phyloP scores from a whole-genome alignment of 2,329 filamentous ascomycete species.

The Apiospora kogelbergensis region DNA sequence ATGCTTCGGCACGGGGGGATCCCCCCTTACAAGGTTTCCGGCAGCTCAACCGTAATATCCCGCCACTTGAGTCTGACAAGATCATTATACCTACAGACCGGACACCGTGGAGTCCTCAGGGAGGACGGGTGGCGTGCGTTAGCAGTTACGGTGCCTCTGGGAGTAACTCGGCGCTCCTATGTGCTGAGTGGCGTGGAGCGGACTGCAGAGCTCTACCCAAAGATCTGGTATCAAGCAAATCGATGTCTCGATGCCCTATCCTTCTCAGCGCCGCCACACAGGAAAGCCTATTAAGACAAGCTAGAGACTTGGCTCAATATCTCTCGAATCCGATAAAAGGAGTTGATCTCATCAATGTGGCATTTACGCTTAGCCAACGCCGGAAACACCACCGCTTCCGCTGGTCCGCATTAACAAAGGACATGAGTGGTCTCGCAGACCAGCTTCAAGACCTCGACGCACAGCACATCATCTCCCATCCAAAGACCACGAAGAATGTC shows the following conservation, averaged over 20 bases:
- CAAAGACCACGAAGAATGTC: neutral
- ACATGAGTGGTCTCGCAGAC: neutral
- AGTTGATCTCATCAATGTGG: neutral
- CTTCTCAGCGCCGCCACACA: neutral
- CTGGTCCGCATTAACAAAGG: neutral
- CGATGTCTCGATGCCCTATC: neutral
- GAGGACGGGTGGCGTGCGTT: constrained; percentile 17
- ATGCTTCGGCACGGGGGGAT: constrained; percentile 25
- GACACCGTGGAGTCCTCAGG: neutral
- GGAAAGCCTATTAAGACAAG: neutral
- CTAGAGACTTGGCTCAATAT: neutral
- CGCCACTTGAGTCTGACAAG: neutral
- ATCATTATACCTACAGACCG: neutral
- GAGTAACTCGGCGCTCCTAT: constrained; percentile 30
- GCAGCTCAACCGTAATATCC: constrained; percentile 27
- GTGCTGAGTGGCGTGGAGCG: neutral
- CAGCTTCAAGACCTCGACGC: neutral
- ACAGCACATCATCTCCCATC: neutral
- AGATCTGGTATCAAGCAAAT: no score
- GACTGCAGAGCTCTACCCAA: neutral
- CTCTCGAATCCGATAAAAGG: neutral
- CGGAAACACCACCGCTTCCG: neutral
- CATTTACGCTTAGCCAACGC: constrained; percentile 2
- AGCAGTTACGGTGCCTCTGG: constrained; percentile 40
- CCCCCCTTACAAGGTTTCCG: constrained; percentile 23